Evolutionary conservation across 805 yeast genomes (phyloP).

Genomic region (Kazachstania africana): DNA sequence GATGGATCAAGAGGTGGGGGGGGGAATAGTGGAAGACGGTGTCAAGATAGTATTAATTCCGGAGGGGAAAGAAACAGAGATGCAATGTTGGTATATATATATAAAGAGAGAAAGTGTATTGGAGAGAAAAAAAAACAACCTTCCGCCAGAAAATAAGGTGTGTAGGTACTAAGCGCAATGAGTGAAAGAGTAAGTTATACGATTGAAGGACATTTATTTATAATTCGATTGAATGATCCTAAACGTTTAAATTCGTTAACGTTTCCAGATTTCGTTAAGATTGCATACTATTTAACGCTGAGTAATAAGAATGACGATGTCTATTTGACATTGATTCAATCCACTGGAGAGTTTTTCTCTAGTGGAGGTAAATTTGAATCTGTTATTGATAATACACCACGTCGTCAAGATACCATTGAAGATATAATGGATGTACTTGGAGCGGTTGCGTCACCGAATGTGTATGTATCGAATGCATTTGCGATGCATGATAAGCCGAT

Average conservation of each 20-base stretch:
- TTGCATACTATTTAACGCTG: constrained; percentile 45
- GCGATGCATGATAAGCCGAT: constrained; percentile 59
- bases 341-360: constrained; percentile 66
- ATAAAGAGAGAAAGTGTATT: not conserved
- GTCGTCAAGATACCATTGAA: not conserved
- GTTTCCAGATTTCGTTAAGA: constrained; percentile 46
- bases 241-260: constrained; percentile 53
- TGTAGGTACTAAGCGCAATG: not conserved
- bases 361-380: constrained; percentile 58
- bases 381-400: constrained; percentile 3
- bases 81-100: not conserved
- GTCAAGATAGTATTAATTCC: too few species aligned
- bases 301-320: constrained; percentile 58
- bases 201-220: constrained; percentile 28
- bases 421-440: constrained; percentile 1
- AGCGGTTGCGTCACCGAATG: constrained; percentile 27
- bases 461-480: constrained; percentile 53
- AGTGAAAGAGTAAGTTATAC: constrained; percentile 3
- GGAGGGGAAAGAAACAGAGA: not conserved
- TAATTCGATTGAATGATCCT: constrained; percentile 60
- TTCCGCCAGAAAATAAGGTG: not conserved
- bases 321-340: constrained; percentile 49
- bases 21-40: too few species aligned
- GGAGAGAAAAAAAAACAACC: not conserved
- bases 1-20: too few species aligned